These are phyloP conservation scores for Cucurbita argyrosperma DNA, from an alignment of 306 rosid species.

Conservation along the genomic window DNA sequence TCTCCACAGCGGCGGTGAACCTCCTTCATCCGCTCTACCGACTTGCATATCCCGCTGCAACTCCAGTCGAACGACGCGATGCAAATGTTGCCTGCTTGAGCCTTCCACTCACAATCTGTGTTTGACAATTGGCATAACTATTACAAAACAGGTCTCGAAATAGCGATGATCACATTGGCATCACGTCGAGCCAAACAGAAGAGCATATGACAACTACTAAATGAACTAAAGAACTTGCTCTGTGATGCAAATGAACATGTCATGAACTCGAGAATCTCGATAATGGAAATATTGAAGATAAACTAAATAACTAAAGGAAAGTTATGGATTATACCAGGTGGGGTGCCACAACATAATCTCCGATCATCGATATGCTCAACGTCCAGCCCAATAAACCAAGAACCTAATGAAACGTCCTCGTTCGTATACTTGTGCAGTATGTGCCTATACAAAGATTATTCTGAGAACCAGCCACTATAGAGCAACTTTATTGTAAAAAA, in stretches of 20 bases:
- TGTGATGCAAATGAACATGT: neutral
- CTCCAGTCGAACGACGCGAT: conserved; percentile 50
- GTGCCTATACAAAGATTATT: conserved; percentile 20
- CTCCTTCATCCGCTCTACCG: conserved; percentile 48
- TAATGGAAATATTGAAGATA: neutral
- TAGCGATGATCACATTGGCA: neutral
- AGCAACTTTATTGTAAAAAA: neutral
- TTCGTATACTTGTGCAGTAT: conserved; percentile 41
- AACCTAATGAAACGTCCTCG: conserved; percentile 44
- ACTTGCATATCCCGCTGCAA: conserved; percentile 53
- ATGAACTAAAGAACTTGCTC: neutral
- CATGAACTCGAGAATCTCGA: neutral
- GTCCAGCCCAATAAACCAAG: conserved; percentile 51
- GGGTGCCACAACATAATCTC: conserved; percentile 51
- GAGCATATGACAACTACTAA: neutral
- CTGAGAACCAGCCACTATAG: neutral
- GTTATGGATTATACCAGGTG: conserved; percentile 27
- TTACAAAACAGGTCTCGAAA: neutral
- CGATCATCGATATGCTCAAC: conserved; percentile 47
- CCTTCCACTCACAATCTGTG: conserved; percentile 56
- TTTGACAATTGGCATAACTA: neutral
- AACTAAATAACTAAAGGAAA: neutral
- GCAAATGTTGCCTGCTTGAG: conserved; percentile 47
- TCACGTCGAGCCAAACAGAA: neutral
- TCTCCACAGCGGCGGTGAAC: conserved; percentile 50